These are phyloP conservation scores for Pachyrhizus erosus DNA, from an alignment of 306 rosid genomes.

Conservation along the genomic window DNA sequence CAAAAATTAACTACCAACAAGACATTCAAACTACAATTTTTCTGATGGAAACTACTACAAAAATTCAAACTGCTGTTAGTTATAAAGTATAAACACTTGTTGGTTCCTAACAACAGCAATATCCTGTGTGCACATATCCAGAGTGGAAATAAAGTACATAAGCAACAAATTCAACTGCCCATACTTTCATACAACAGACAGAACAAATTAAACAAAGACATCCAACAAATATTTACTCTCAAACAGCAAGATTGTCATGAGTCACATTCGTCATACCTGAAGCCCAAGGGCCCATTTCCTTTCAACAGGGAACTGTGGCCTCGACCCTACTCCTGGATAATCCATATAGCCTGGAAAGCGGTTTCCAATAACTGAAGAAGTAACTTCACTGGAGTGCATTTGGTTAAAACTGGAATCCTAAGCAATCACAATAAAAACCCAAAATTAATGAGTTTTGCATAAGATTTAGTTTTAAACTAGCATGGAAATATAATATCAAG, in stretches of 20 bases:
- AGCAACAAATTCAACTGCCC: constrained; percentile 28
- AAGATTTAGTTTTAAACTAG: background rate
- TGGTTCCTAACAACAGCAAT: constrained; percentile 1
- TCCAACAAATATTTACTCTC: constrained; percentile 33
- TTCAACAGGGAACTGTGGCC: constrained; percentile 76
- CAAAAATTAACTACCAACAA: constrained; percentile 39
- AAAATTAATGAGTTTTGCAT: constrained; percentile 40
- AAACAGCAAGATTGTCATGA: constrained; percentile 9
- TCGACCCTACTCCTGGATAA: constrained; percentile 65
- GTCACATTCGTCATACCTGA: constrained; percentile 62
- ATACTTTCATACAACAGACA: background rate
- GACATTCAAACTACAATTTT: constrained; percentile 20
- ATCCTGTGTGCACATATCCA: background rate
- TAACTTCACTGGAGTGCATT: constrained; percentile 61
- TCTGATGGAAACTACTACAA: constrained; percentile 9
- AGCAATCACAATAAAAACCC: constrained; percentile 39
- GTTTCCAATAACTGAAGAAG: constrained; percentile 72
- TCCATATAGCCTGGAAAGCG: constrained; percentile 76
- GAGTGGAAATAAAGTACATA: constrained; percentile 12
- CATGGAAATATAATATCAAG: constrained; percentile 27
- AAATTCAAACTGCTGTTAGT: background rate
- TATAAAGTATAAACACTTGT: background rate
- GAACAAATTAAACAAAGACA: constrained; percentile 34
- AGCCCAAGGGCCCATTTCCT: constrained; percentile 99
- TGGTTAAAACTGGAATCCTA: constrained; percentile 72